Evolutionary conservation across 2,329 filamentous ascomycete genomes (phyloP), one percentile per base, ranked within the genome.

Genomic region (Parastagonospora avenae): DNA sequence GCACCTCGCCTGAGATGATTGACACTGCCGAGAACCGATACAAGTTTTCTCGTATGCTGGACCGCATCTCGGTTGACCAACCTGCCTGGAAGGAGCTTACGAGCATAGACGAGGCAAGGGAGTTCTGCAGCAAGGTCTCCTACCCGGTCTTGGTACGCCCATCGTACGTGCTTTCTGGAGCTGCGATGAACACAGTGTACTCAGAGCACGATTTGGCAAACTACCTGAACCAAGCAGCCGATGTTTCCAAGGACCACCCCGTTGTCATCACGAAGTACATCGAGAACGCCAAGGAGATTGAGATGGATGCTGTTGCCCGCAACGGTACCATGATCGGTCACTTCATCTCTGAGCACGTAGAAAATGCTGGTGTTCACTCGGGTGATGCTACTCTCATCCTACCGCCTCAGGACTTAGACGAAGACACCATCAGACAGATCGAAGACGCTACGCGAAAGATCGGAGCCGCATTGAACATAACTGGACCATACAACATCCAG

Each of bases 211-310:
- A 97, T 72, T 80, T 99, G 51, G 90, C 91, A 65, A 88, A 82
- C 67, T 97, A 95, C 75, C 82, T 99, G 38, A 85, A 90, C 59
- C 93, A 97, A 77, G 94, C 94, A 46, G 90, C 85, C 6, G 92
- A 96, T 60, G 94, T 99, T 40, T 97, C 94, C 5, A 87, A 90
- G 56, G 93, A 97, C 56, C 91, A 97, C 74, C 94, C 94, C 0
- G 94, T 99, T 9, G 94, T 99, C 55, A 97, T 99, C 69, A 97
- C 93, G 54, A 99, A 99, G 79, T 99, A 97, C 78, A 97, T 99
- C 62, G 94, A 99, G 80, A 94, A 96, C 62, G 94, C 94, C 60
- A 97, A 99, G 81, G 94, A 99, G 75, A 97, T 99, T 58, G 94
- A 99, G 77, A 97, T 99, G 94, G 94, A 99, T 66, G 94, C 94